Conservation (phyloP, 2,329 filamentous ascomycete species). For the Phoma sp. region DNA sequence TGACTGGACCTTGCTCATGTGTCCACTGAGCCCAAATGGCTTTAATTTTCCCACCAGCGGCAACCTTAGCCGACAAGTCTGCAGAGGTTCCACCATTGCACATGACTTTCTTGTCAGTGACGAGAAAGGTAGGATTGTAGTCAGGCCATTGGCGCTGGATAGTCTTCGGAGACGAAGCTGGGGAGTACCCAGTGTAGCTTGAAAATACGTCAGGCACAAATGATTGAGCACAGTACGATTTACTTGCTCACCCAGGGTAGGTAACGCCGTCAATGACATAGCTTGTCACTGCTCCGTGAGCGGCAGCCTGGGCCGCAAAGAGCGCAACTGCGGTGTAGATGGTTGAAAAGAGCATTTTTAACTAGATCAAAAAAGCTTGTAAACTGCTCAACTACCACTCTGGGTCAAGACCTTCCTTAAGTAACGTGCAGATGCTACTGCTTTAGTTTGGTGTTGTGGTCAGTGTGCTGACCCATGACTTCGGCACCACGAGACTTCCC, state of each 20-base stretch:
- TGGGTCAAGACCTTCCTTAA: constrained; percentile 2
- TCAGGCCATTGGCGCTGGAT: constrained; percentile 66
- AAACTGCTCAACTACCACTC: background rate
- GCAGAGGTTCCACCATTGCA: constrained; percentile 60
- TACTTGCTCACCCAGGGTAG: constrained; percentile 38
- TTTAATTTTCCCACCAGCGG: constrained; percentile 59
- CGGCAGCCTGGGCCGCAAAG: constrained; percentile 39
- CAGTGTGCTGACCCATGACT: background rate
- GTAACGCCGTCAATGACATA: constrained; percentile 45
- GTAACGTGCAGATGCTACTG: background rate
- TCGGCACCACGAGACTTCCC: constrained; percentile 5
- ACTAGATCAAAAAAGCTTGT: constrained; percentile 11
- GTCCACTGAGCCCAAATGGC: constrained; percentile 67
- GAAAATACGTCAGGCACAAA: constrained; percentile 46
- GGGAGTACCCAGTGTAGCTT: constrained; percentile 62
- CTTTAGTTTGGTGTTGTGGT: background rate
- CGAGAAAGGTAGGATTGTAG: constrained; percentile 63
- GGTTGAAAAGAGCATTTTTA: constrained; percentile 49
- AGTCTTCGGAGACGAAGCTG: constrained; percentile 57
- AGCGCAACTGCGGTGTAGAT: constrained; percentile 44
- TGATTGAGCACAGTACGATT: constrained; percentile 30
- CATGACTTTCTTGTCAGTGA: constrained; percentile 60
- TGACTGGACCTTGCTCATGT: constrained; percentile 65
- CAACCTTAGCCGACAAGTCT: constrained; percentile 55
- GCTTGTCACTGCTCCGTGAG: constrained; percentile 47